These are phyloP conservation scores for Didymella segeticola DNA, from an alignment of 2,329 filamentous ascomycete genomes.

Conservation along the genomic window DNA sequence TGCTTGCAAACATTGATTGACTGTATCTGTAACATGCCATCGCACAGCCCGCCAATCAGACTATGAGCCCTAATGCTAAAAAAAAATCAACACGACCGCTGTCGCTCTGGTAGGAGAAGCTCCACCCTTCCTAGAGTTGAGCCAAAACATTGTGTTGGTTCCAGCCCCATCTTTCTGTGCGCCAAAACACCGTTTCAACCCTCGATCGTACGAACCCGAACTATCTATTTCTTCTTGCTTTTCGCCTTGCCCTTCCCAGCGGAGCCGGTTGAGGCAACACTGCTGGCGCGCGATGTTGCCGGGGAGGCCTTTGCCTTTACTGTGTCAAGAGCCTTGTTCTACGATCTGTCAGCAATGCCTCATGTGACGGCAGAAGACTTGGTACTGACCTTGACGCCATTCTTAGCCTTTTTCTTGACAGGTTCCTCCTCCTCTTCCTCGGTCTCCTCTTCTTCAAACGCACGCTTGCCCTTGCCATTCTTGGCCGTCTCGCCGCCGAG, in stretches of 20 bases:
- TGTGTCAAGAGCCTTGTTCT: constrained; percentile 94
- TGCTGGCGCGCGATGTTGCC: constrained; percentile 83
- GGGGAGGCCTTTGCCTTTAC: constrained; percentile 79
- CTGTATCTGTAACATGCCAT: constrained; percentile 1
- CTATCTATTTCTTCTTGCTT: constrained; percentile 56
- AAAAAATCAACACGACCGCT: not conserved
- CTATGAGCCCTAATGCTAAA: not conserved
- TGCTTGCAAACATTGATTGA: not conserved
- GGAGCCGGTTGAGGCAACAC: constrained; percentile 79
- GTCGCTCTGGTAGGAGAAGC: constrained; percentile 8
- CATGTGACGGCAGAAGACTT: not conserved
- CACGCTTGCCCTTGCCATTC: constrained; percentile 72
- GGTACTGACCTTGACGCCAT: constrained; percentile 81
- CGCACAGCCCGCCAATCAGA: not conserved
- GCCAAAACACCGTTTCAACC: constrained; percentile 26
- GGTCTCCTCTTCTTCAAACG: constrained; percentile 85
- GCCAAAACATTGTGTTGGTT: not conserved
- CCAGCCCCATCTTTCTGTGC: constrained; percentile 3
- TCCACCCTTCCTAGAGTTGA: not conserved
- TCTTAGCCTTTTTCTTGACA: constrained; percentile 95
- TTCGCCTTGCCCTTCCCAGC: constrained; percentile 57
- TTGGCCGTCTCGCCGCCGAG: constrained; percentile 71
- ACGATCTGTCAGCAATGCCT: constrained; percentile 25
- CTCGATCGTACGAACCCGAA: not conserved
- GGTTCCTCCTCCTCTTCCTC: constrained; percentile 77